Conservation (phyloP, 192 early-diverging fungal genomes). For the Entrophospora sp. region DNA sequence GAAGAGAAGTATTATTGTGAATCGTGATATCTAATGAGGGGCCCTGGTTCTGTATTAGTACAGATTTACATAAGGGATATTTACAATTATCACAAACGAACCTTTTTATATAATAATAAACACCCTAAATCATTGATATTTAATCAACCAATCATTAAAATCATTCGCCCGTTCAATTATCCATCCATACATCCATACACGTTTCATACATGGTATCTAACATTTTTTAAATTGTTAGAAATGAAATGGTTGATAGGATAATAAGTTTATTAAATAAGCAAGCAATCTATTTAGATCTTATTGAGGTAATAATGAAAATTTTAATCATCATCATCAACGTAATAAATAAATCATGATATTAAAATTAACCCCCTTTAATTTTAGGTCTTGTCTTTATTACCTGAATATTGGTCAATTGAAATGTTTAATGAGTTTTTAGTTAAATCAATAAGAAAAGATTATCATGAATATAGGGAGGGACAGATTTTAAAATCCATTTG, state of each 20-base stretch:
- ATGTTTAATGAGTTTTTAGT: slow-evolving; percentile 37
- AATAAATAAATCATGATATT: not conserved
- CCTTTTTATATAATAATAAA: too few species aligned
- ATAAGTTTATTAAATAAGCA: slow-evolving; percentile 43
- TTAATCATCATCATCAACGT: not conserved
- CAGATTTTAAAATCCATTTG: slow-evolving; percentile 39
- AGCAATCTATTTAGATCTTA: slow-evolving; percentile 40
- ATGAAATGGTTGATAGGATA: slow-evolving; percentile 23
- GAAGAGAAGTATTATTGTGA: too few species aligned
- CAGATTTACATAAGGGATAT: too few species aligned
- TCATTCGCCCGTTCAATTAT: too few species aligned
- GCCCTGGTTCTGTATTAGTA: too few species aligned
- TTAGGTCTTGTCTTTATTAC: slow-evolving; percentile 40
- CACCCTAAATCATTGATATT: too few species aligned
- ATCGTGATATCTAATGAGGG: too few species aligned
- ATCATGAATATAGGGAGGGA: slow-evolving; percentile 37
- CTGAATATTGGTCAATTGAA: slow-evolving; percentile 44
- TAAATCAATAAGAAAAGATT: slow-evolving; percentile 34
- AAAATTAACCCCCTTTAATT: not conserved
- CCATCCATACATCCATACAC: too few species aligned
- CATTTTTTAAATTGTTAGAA: slow-evolving; percentile 12
- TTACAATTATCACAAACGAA: too few species aligned
- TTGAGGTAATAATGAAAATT: slow-evolving; percentile 33
- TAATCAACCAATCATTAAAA: too few species aligned
- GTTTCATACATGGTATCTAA: not conserved